A percentile compares a stretch with the other conserved stretches of the same genome.
Conservation (phyloP, 768 basidiomycete species). For the Sarcodon aspratus region DNA sequence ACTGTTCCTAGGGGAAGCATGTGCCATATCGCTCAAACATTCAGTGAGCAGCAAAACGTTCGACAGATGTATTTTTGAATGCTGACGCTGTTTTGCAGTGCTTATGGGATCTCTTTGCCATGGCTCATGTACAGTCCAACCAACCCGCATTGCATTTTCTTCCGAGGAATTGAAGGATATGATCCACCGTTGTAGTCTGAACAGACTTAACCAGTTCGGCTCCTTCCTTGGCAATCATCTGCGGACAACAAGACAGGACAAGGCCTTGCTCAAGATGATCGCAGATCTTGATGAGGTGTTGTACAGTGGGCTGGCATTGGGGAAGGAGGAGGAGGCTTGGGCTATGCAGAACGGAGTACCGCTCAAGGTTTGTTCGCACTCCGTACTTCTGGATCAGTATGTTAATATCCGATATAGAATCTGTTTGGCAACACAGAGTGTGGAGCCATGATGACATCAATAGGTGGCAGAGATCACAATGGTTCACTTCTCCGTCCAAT, state of each 20-base stretch:
- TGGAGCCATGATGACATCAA: slow-evolving; percentile 57
- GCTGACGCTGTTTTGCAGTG: slow-evolving; percentile 30
- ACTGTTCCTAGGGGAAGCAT: slow-evolving; percentile 55
- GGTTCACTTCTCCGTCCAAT: slow-evolving; percentile 43
- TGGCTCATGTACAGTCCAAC: slow-evolving; percentile 63
- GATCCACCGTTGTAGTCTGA: slow-evolving; percentile 55
- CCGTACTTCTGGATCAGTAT: not conserved
- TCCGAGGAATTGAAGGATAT: slow-evolving; percentile 63
- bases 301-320: slow-evolving; percentile 54
- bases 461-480: slow-evolving; percentile 38
- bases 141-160: slow-evolving; percentile 51
- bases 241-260: slow-evolving; percentile 43
- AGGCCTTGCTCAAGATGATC: slow-evolving; percentile 49
- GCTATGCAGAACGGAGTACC: slow-evolving; percentile 53
- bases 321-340: slow-evolving; percentile 62
- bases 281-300: slow-evolving; percentile 49
- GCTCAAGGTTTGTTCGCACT: slow-evolving; percentile 36
- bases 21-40: slow-evolving; percentile 73
- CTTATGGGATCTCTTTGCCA: slow-evolving; percentile 62
- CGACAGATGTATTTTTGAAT: slow-evolving; percentile 13
- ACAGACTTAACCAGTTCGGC: slow-evolving; percentile 67
- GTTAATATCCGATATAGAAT: slow-evolving; percentile 32
- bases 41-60: slow-evolving; percentile 37
- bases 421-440: slow-evolving; percentile 78
- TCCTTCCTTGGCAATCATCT: slow-evolving; percentile 59